A percentile compares a stretch with the other conserved stretches of the same genome.
Conservation (phyloP, 2,329 filamentous ascomycete species). For the Fusarium buharicum region DNA sequence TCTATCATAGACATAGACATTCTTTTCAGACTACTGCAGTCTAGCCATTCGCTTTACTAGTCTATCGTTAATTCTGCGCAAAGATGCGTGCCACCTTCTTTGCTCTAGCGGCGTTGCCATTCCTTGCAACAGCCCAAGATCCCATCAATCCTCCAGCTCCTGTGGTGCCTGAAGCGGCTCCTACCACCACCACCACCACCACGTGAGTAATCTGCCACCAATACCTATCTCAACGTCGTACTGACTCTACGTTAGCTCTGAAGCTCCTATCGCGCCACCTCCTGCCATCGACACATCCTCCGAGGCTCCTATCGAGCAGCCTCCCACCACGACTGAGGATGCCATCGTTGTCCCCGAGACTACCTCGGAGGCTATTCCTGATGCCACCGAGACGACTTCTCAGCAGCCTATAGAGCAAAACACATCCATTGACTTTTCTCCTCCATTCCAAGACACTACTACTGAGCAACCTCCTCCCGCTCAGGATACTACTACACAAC, state of each 20-base stretch:
- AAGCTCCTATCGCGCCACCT: neutral
- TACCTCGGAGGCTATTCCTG: neutral
- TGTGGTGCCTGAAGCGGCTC: neutral
- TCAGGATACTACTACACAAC: neutral
- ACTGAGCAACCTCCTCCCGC: neutral
- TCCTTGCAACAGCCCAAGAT: slow-evolving; percentile 22
- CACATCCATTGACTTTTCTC: neutral
- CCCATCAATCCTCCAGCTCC: neutral
- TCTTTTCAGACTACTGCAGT: slow-evolving; percentile 3
- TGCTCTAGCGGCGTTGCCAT: slow-evolving; percentile 25
- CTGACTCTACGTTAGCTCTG: neutral
- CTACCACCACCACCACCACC: neutral
- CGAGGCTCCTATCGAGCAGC: neutral
- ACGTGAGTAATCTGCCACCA: neutral
- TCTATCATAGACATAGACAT: neutral
- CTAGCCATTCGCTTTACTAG: slow-evolving; percentile 11
- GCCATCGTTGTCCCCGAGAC: slow-evolving; percentile 5
- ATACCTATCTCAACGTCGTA: neutral
- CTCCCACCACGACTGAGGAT: slow-evolving; percentile 1
- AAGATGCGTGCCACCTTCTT: slow-evolving; percentile 28
- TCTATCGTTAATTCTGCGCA: neutral
- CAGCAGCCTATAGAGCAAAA: neutral
- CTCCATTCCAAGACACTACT: neutral
- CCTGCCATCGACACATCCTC: neutral
- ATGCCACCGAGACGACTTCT: neutral